phyloP scores from a whole-genome alignment of 805 yeast species.

The Cyberlindnera saturnus region DNA sequence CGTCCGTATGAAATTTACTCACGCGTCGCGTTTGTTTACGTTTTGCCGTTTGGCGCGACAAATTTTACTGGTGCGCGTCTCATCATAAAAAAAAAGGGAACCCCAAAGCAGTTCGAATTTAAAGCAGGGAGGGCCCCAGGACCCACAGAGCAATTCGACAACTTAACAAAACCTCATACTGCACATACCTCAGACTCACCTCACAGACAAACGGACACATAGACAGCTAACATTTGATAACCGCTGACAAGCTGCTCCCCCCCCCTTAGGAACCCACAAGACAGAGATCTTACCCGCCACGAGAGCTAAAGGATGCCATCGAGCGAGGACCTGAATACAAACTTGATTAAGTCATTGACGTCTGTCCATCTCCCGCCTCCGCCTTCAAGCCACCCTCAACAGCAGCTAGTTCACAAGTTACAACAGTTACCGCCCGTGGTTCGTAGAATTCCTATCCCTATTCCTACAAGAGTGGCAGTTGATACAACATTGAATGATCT shows the following conservation, averaged over 20 bases:
- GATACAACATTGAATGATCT: not conserved
- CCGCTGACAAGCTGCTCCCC: not conserved
- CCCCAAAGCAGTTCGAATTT: not conserved
- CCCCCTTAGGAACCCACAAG: not conserved
- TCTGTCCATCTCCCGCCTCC: slow-evolving; percentile 38
- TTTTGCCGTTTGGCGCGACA: not conserved
- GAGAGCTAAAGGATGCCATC: slow-evolving; percentile 13
- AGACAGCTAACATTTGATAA: not conserved
- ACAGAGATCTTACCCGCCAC: not conserved
- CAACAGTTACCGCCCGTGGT: too few relatives aligned
- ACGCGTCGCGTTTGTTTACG: not conserved
- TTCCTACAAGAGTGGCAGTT: not conserved
- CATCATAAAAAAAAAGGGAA: not conserved
- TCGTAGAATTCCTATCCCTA: not conserved
- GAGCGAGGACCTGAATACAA: slow-evolving; percentile 25
- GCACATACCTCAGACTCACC: not conserved
- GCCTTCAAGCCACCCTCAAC: slow-evolving; percentile 19
- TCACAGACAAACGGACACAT: not conserved
- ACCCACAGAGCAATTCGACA: not conserved
- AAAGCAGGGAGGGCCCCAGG: not conserved
- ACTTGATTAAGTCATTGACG: slow-evolving; percentile 30
- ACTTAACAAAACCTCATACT: not conserved
- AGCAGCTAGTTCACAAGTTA: not conserved
- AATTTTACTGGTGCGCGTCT: not conserved
- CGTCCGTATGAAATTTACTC: not conserved